A percentile compares a stretch with the other conserved stretches of the same genome.
Conservation (phyloP, 1,284 basidiomycete genomes). For the Porogramme epimiltina region DNA sequence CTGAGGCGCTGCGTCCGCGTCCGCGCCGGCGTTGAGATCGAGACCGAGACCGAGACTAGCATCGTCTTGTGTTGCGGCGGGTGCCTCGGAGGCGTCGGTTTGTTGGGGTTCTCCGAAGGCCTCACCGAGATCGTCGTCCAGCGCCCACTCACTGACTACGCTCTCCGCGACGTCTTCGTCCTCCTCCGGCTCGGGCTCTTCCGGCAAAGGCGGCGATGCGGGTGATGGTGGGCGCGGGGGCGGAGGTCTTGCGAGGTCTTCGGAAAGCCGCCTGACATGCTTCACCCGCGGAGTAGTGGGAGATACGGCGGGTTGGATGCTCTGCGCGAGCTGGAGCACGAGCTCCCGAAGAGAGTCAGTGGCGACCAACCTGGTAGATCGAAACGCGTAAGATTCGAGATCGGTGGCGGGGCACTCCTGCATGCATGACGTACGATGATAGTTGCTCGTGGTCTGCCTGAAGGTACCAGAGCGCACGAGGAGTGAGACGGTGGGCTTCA, state of each 20-base stretch:
- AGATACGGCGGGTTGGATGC: conserved; percentile 14
- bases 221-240: conserved; percentile 2
- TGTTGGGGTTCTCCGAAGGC: background rate
- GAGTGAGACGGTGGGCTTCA: conserved; percentile 7
- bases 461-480: conserved; percentile 14
- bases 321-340: conserved; percentile 9
- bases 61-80: background rate
- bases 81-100: background rate
- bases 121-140: conserved; percentile 9
- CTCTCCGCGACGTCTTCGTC: conserved; percentile 15
- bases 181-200: conserved; percentile 10
- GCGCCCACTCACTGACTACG: conserved; percentile 20
- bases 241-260: conserved; percentile 7
- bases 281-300: conserved; percentile 14
- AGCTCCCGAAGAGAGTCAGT: conserved; percentile 5
- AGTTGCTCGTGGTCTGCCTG: conserved; percentile 11
- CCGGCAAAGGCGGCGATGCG: conserved; percentile 5
- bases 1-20: too few species aligned
- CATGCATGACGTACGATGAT: conserved; percentile 7
- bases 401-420: too few species aligned
- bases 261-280: conserved; percentile 5
- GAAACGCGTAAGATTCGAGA: background rate
- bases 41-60: background rate
- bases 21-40: conserved; percentile 6
- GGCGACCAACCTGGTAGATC: conserved; percentile 5